Conservation (phyloP, 192 early-diverging fungal species). For the Geosiphon pyriformis region DNA sequence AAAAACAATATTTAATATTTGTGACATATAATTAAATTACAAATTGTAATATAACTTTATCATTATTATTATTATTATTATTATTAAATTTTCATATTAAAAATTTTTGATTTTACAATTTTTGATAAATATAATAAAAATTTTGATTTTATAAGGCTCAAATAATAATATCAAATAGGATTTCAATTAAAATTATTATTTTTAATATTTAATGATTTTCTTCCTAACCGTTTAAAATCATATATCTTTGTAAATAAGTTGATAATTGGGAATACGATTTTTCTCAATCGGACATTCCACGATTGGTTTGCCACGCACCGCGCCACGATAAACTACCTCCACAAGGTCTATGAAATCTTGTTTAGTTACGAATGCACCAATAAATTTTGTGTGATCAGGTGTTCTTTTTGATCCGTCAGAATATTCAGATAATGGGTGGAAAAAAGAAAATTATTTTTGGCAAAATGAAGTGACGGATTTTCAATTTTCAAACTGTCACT, state of each 20-base stretch:
- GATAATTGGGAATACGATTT: background rate
- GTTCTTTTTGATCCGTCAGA: background rate
- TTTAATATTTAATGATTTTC: too few relatives aligned
- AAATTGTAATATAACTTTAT: too few relatives aligned
- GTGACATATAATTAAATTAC: too few relatives aligned
- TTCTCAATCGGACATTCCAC: slow-evolving; percentile 10
- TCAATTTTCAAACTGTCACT: background rate
- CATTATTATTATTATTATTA: too few relatives aligned
- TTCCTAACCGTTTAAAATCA: too few relatives aligned
- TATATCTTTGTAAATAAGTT: slow-evolving; percentile 8
- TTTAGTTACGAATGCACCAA: slow-evolving; percentile 4
- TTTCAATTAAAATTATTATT: too few relatives aligned
- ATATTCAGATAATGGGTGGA: background rate
- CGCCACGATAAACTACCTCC: slow-evolving; percentile 7
- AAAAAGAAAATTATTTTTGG: background rate
- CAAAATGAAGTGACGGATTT: background rate
- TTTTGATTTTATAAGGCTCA: too few relatives aligned
- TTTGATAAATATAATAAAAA: too few relatives aligned
- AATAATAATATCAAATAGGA: too few relatives aligned
- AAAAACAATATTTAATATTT: too few relatives aligned
- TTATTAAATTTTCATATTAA: too few relatives aligned
- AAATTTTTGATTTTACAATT: too few relatives aligned
- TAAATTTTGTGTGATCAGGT: slow-evolving; percentile 15
- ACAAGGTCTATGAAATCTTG: slow-evolving; percentile 10
- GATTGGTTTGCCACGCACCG: slow-evolving; percentile 1